phyloP scores from a whole-genome alignment of 768 basidiomycete species.

The Paxillus involutus region DNA sequence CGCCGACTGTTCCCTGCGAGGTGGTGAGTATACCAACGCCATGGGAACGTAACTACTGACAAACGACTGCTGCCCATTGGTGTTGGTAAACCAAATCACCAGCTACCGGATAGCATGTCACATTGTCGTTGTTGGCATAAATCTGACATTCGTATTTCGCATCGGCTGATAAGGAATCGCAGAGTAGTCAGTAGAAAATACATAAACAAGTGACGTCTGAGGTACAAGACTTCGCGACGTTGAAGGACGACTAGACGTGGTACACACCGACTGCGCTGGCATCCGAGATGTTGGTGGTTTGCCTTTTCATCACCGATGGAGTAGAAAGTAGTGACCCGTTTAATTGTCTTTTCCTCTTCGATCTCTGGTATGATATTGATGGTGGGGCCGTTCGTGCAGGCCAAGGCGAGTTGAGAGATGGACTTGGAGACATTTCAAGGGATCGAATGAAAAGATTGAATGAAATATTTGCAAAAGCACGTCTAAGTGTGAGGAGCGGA shows the following conservation, averaged over 20 bases:
- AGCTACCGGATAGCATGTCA: constrained; percentile 73
- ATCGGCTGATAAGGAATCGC: constrained; percentile 17
- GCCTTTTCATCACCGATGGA: constrained; percentile 17
- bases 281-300: constrained; percentile 27
- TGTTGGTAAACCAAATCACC: constrained; percentile 65
- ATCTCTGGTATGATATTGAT: constrained; percentile 29
- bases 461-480: constrained; percentile 10
- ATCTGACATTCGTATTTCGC: constrained; percentile 54
- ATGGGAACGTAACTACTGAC: constrained; percentile 48
- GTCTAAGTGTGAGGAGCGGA: constrained; percentile 25
- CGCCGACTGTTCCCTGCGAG: constrained; percentile 71
- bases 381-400: constrained; percentile 41
- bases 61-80: constrained; percentile 75
- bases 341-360: constrained; percentile 32
- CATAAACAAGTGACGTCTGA: constrained; percentile 5
- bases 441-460: constrained; percentile 23
- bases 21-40: constrained; percentile 10
- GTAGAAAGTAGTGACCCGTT: constrained; percentile 24
- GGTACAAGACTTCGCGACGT: constrained; percentile 5
- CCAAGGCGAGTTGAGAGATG: constrained; percentile 40
- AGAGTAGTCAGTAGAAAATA: constrained; percentile 7
- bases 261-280: constrained; percentile 24
- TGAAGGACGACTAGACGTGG: constrained; percentile 1
- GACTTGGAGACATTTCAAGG: constrained; percentile 36
- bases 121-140: constrained; percentile 64